Evolutionary conservation across 2,329 filamentous ascomycete genomes (phyloP).

Genomic region (Xylariales sp.): DNA sequence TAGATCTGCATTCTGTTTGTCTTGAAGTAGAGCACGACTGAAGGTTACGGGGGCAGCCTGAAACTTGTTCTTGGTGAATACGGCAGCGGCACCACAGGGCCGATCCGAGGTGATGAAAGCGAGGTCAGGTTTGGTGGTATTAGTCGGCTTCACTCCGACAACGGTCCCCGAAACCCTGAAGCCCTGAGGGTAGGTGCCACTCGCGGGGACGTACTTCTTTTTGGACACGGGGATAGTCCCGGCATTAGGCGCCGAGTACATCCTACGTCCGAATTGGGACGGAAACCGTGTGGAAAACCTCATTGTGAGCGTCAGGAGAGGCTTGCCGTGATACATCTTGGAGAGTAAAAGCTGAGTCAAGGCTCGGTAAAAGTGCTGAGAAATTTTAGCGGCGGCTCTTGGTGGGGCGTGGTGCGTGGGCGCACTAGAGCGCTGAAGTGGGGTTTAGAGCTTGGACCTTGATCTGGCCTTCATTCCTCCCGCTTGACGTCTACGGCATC

Average conservation of each 20-base stretch:
- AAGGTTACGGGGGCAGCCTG: conserved; percentile 93
- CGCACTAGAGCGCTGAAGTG: no score
- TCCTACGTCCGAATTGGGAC: conserved; percentile 9
- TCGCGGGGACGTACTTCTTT: conserved; percentile 82
- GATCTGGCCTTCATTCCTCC: no score
- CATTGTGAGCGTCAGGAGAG: conserved; percentile 1
- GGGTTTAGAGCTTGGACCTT: no score
- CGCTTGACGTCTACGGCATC: no score
- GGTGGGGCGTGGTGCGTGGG: no score
- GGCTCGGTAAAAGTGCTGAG: no score
- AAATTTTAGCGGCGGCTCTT: no score
- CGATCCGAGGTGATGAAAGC: conserved; percentile 82
- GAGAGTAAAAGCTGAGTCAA: no score
- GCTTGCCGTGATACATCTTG: no score
- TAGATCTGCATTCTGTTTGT: conserved; percentile 63
- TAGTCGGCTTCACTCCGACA: conserved; percentile 89
- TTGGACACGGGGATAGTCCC: conserved; percentile 70
- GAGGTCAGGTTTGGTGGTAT: conserved; percentile 87
- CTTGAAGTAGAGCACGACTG: conserved; percentile 66
- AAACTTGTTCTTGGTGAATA: conserved; percentile 98
- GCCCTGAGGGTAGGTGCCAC: conserved; percentile 83
- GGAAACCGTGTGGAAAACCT: conserved; percentile 7
- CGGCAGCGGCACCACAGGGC: conserved; percentile 82
- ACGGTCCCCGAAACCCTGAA: conserved; percentile 84
- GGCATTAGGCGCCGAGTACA: conserved; percentile 56